These are phyloP conservation scores for Taphrina wiesneri DNA, from an alignment of 1,139 yeast species.

Conservation along the genomic window DNA sequence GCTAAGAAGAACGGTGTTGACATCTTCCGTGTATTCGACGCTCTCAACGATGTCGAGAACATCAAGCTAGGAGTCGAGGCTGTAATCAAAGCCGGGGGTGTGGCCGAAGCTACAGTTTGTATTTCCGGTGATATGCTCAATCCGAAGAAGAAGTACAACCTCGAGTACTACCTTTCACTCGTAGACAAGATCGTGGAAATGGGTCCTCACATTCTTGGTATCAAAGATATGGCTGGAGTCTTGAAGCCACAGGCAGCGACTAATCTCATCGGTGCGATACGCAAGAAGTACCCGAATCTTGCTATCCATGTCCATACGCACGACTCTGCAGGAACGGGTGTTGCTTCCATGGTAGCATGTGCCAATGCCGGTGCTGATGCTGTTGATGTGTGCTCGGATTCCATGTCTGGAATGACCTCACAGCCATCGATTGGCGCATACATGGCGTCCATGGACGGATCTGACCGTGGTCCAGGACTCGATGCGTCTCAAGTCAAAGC, in stretches of 20 bases:
- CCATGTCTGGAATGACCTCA: conserved; percentile 97
- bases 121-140: conserved; percentile 98
- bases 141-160: conserved; percentile 91
- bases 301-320: conserved; percentile 99
- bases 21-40: conserved; percentile 95
- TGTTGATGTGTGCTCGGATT: conserved; percentile 92
- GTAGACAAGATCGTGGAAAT: conserved; percentile 81
- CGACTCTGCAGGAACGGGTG: conserved; percentile 99
- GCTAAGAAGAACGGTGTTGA: conserved; percentile 97
- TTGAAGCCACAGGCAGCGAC: conserved; percentile 93
- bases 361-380: conserved; percentile 97
- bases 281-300: conserved; percentile 84
- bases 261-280: conserved; percentile 71
- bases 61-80: conserved; percentile 97
- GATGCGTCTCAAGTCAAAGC: conserved; percentile 68
- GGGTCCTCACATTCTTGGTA: conserved; percentile 97
- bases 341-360: conserved; percentile 91
- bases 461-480: conserved; percentile 70
- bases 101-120: conserved; percentile 96
- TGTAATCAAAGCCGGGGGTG: conserved; percentile 97
- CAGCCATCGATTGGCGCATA: conserved; percentile 95
- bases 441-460: conserved; percentile 85
- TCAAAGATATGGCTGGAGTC: conserved; percentile 99
- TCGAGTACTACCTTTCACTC: conserved; percentile 79
- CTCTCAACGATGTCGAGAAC: conserved; percentile 93